Base-by-base conservation (phyloP, 352 stramenopile species). In the Globisporangium nunn region DNA sequence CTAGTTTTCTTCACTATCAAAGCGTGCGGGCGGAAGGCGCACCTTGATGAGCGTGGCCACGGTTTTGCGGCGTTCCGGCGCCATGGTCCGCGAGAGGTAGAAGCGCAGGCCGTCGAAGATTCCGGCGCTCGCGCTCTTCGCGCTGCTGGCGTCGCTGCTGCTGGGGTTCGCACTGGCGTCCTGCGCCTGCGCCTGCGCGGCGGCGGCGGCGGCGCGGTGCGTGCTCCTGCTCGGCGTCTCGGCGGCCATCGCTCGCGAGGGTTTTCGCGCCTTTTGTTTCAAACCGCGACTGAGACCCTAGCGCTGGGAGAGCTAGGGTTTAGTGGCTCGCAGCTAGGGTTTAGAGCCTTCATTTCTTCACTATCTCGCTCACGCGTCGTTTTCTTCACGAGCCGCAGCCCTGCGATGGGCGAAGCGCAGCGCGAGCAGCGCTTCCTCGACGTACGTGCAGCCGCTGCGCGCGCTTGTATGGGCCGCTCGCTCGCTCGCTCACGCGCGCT, bases 361-460 rank as follows among this genome's bases (percentile, higher is more conserved):
- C n/a, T 49, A 31, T 23, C 7, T 28, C 0, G 17, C 6, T 11
- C 12, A 2, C 10, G 15, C 44, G 11, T 49, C 4, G 11, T 30
- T 49, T 49, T 49, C 15, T 49, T 49, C 44, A 49, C 44, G 31
- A 6, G 6, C 5, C 4, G 18, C 12, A 53, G 1, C 4, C 1
- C 6, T 4, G 14, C 23, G 1, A 29, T 40, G 5, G 35, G 43
- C 44, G 56, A 56, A 55, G 49, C 48, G 40, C 35, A 52, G 33
- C 56, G 58, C 17, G 74, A 83, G 62, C 55, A 64, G 68, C 72
- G 72, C 58, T 87, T 87, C 63, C 64, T 87, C 35, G 49, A 74
- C 60, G 71, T 76, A 30, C 51, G 45, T 23, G 2, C 2, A 4
- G 35, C 35, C 35, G 45, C 44, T 18, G 6, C 17, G 31, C 3